These are phyloP conservation scores for Clarireedia monteithiana DNA, from an alignment of 2,329 filamentous ascomycete species.

Conservation along the genomic window DNA sequence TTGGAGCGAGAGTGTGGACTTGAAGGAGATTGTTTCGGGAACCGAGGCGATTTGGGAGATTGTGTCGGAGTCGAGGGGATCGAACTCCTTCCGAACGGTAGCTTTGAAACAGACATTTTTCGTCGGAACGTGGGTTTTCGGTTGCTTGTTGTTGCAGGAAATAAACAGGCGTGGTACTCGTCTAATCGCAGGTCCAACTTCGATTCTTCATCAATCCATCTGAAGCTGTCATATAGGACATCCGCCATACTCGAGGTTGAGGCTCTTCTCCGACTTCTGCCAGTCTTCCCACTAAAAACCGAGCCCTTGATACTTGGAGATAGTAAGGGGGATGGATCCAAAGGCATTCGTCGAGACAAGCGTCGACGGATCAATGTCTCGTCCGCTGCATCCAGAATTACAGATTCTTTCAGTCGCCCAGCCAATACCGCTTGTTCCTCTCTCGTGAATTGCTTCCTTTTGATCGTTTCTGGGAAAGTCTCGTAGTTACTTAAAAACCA, in stretches of 20 bases:
- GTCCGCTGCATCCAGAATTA: conserved; percentile 51
- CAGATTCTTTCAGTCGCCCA: conserved; percentile 41
- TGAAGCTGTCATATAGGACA: conserved; percentile 55
- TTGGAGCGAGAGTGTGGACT: conserved; percentile 31
- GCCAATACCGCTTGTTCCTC: conserved; percentile 62
- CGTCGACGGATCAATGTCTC: conserved; percentile 45
- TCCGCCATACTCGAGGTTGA: conserved; percentile 22
- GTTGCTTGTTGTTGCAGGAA: conserved; percentile 32
- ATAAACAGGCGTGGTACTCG: conserved; percentile 50
- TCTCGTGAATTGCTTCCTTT: conserved; percentile 59
- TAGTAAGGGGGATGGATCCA: not conserved
- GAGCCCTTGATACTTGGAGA: conserved; percentile 2
- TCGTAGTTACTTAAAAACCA: conserved; percentile 47
- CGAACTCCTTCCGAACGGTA: conserved; percentile 51
- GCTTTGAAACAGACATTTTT: conserved; percentile 62
- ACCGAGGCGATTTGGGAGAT: conserved; percentile 23
- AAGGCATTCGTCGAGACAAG: conserved; percentile 29
- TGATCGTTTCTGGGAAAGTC: conserved; percentile 64
- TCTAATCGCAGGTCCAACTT: conserved; percentile 62
- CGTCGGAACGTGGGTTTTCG: conserved; percentile 58
- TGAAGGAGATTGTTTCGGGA: conserved; percentile 18
- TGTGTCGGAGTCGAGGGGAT: conserved; percentile 27
- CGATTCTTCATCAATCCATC: conserved; percentile 67
- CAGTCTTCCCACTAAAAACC: not conserved
- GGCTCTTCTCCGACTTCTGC: conserved; percentile 8